Base-by-base conservation (phyloP, 768 basidiomycete genomes). In the Chalciporus pseudorubinellus region DNA sequence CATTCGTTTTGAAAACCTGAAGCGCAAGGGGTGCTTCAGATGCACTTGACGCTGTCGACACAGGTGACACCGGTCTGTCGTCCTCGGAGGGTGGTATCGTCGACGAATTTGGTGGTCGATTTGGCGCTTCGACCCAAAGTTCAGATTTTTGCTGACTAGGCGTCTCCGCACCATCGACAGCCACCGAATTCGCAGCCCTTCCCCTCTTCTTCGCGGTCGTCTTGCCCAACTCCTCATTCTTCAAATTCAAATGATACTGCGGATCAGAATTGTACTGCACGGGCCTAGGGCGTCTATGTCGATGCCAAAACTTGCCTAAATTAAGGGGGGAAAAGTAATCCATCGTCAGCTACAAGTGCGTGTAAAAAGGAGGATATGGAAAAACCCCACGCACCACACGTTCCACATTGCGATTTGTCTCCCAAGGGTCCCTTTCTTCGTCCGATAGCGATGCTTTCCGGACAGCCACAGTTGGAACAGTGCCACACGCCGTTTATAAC, bases 401-500 rank as follows among this genome's bases (percentile, higher is more conserved):
- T 78, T 28, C 90, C 91, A 70, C 94, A 98, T 66, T 95, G 88
- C 3, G 84, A 87, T 67, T 92, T 92, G 63, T 90, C 85, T 8
- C 94, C 94, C 42, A 92, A 73, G 1, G 92, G 93, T 1, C 95
- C 93, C 61, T 95, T 95, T 58, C 92, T 77, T 54, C 91, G 74
- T 3, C 93, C 93, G 39, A 92, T 74, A 3, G 92, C 90, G 51
- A 95, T 84, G 59, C 73, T 82, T 63, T 92, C 92, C 0, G 94
- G 94, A 64, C 89, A 89, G 6, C 94, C 94, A 60, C 92, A 97
- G 63, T 93, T 95, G 18, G 91, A 92, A 65, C 94, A 98, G 71
- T 93, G 91, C 94, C 94, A 97, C 4, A 89, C 77, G 1, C 90
- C 92, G 58, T 93, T 75, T 64, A 93, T 87, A 59, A 81, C 76